These are phyloP conservation scores for Allomyces javanicus DNA, from an alignment of 192 early-diverging fungal genomes.

Conservation along the genomic window DNA sequence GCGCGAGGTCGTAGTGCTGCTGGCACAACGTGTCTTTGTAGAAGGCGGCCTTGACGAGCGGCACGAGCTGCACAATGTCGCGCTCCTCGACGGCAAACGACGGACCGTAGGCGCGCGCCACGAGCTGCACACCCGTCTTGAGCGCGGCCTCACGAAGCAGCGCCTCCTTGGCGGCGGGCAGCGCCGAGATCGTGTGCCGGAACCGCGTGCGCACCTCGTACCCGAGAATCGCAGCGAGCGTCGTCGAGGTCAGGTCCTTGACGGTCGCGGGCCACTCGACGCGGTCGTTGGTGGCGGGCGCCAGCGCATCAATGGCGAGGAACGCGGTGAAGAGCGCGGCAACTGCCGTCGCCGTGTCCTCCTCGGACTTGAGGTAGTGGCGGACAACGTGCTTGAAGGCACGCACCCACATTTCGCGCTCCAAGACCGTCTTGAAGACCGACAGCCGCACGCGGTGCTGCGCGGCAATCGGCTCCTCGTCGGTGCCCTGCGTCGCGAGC, in stretches of 20 bases:
- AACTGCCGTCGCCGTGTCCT: conserved; percentile 38
- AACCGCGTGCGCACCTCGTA: conserved; percentile 48
- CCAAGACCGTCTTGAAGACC: conserved; percentile 31
- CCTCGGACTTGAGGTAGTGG: conserved; percentile 27
- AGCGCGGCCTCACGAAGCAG: conserved; percentile 62
- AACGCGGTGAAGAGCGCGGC: conserved; percentile 70
- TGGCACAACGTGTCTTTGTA: conserved; percentile 13
- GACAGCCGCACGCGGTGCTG: background rate
- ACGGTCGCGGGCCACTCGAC: too few species aligned
- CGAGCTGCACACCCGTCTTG: conserved; percentile 72
- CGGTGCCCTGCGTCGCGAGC: conserved; percentile 14
- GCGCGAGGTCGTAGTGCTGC: conserved; percentile 5
- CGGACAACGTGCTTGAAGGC: conserved; percentile 70
- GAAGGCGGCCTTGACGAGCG: conserved; percentile 51
- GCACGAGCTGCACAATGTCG: conserved; percentile 42
- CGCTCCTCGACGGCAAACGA: conserved; percentile 11
- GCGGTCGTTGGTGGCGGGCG: conserved; percentile 14
- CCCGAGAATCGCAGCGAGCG: conserved; percentile 34
- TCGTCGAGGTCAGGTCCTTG: conserved; percentile 33
- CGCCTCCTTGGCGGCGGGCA: conserved; percentile 33
- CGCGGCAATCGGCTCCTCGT: background rate
- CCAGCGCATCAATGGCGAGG: conserved; percentile 30
- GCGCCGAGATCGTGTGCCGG: conserved; percentile 38
- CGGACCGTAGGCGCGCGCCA: conserved; percentile 54
- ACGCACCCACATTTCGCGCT: conserved; percentile 77